Percentiles rank a stretch among this genome's conserved stretches.
phyloP scores from a whole-genome alignment of 106 monocot species.

The Dioscorea alata region DNA sequence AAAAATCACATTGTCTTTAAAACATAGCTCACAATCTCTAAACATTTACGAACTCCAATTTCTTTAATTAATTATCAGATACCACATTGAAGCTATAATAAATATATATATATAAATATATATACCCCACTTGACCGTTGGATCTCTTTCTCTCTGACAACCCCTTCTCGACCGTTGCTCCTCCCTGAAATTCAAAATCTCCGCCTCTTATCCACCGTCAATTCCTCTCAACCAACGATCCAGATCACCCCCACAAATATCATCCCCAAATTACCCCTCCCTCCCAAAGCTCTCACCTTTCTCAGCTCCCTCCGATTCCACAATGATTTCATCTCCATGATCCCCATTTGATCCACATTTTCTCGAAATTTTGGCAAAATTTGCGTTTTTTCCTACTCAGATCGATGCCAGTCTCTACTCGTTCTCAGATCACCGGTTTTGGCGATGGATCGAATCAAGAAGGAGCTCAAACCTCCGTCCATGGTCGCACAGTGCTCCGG shows the following conservation, averaged over 20 bases:
- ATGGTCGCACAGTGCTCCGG: conserved; percentile 6
- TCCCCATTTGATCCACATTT: no score
- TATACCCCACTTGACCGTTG: conserved; percentile 19
- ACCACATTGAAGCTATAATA: no score
- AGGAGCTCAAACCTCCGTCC: neutral
- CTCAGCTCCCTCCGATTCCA: neutral
- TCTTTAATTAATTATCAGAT: no score
- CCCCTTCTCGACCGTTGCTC: conserved; percentile 30
- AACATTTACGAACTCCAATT: no score
- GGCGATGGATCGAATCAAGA: neutral
- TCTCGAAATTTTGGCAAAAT: neutral
- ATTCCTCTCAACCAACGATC: conserved; percentile 8
- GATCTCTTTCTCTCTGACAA: neutral
- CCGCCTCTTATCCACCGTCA: conserved; percentile 7
- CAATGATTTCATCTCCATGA: neutral
- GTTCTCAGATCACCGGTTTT: conserved; percentile 42
- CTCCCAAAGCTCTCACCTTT: neutral
- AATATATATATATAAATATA: no score
- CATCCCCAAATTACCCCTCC: conserved; percentile 2
- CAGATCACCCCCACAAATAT: neutral
- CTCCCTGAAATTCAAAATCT: conserved; percentile 3
- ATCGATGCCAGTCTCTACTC: conserved; percentile 79
- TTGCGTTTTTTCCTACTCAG: neutral
- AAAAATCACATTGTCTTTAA: no score
- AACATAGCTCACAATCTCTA: no score